These are phyloP conservation scores for Ogataea salicorniae DNA, from an alignment of 805 yeast species.

Conservation along the genomic window DNA sequence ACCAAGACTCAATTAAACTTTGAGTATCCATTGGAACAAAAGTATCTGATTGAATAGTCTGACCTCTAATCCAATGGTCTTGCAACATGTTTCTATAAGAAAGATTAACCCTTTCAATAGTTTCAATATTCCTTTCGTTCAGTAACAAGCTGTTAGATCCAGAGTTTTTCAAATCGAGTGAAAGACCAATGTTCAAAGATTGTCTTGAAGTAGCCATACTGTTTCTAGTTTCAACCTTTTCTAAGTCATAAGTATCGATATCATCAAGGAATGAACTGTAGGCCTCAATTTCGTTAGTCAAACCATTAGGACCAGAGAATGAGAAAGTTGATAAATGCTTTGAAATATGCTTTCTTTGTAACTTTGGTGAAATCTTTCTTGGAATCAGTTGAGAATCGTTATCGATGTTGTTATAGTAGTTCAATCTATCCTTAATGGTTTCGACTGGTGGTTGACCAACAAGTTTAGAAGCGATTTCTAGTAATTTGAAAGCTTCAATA, in stretches of 20 bases:
- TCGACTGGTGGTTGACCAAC: conserved; percentile 51
- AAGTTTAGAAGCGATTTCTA: conserved; percentile 58
- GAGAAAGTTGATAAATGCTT: conserved; percentile 22
- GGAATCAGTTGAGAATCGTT: conserved; percentile 45
- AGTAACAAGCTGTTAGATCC: conserved; percentile 23
- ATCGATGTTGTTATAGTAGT: conserved; percentile 31
- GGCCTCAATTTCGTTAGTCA: conserved; percentile 26
- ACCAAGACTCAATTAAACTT: conserved; percentile 42
- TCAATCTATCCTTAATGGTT: conserved; percentile 27
- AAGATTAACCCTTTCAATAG: conserved; percentile 46
- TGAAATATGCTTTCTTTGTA: conserved; percentile 28
- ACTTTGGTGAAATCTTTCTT: conserved; percentile 39
- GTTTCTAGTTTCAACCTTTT: conserved; percentile 16
- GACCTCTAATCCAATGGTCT: conserved; percentile 36
- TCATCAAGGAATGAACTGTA: conserved; percentile 31
- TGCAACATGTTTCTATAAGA: conserved; percentile 51
- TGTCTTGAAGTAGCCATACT: conserved; percentile 11
- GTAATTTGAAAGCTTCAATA: conserved; percentile 54
- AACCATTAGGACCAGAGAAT: conserved; percentile 13
- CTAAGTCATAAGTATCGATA: conserved; percentile 28
- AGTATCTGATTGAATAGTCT: conserved; percentile 7
- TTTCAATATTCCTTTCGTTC: conserved; percentile 33
- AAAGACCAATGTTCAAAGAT: conserved; percentile 24
- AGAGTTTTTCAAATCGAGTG: conserved; percentile 26
- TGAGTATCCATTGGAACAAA: conserved; percentile 28